Evolutionary conservation across 2,329 filamentous ascomycete species (phyloP), one percentile per base, ranked within the genome.

Genomic region (Ciborinia camelliae): DNA sequence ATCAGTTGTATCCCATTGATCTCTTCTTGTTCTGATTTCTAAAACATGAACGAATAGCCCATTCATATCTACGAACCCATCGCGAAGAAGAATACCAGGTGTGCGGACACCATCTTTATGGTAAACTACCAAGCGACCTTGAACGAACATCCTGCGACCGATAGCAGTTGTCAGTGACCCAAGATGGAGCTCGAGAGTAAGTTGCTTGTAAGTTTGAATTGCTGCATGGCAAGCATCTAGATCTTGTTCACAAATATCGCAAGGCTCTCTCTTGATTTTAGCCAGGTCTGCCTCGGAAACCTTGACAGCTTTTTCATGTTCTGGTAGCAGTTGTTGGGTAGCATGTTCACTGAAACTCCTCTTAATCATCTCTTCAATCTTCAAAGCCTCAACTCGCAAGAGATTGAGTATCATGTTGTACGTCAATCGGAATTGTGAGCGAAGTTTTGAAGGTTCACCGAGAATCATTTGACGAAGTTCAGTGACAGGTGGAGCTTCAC

Each of bases 351-450:
- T 97, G 81, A 99, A 99, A 76, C 93, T 97, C 70, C 95, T 90
- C 83, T 99, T 99, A 81, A 99, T 99, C 95, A 99, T 99, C 78
- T 99, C 95, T 76, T 99, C 95, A 71, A 99, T 98, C 80, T 97
- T 98, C 69, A 99, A 79, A 2, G 95, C 95, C 77, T 99, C 95
- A 2, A 99, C 95, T 43, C 95, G 89, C 57, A 99, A 82, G 39
- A 99, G 81, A 74, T 98, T 99, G 37, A 99, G 81, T 67, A 99
- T 99, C 95, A 99, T 99, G 78, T 98, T 99, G 81, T 99, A 99
- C 0, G 96, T 99, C 55, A 99, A 82, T 67, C 95, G 87, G 81
- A 99, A 99, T 74, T 99, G 95, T 8, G 94, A 98, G 54, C 92
- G 87, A 57, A 99, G 84, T 78, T 98, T 98, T 32, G 92, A 97